Evolutionary conservation across 768 basidiomycete genomes (phyloP), one percentile per base, ranked within the genome.

Genomic region (Xerocomus spinulosus): DNA sequence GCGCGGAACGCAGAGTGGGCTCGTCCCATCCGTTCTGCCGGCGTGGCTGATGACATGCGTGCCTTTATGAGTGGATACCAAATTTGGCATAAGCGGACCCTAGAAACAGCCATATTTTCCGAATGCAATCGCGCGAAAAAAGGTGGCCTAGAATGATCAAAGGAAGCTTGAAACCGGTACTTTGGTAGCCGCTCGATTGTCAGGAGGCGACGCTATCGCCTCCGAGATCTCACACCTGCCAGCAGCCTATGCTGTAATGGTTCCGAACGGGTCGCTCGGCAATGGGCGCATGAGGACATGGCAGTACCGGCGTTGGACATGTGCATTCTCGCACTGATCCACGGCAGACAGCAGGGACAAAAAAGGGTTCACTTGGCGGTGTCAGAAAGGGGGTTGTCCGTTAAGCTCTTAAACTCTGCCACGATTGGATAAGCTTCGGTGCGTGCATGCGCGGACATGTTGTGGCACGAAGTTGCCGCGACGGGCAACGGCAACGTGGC

Each of bases 401-500:
- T 70, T 72, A 73, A 63, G 63, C 72, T 72, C 68, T 68, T 71
- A 63, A 65, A 65, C 69, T 70, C 50, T 48, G 48, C 56, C 63
- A 54, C 46, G 53, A 59, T 61, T 55, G 61, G 61, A 59, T 66
- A 71, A 67, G 69, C 71, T 66, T 67, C 61, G 66, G 66, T 49
- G 58, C 64, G 62, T 62, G 60, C 55, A 51, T 17, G 50, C 64
- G 56, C 57, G 59, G 59, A 55, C 49, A 57, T 54, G 56, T 54
- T 59, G 74, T 76, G 61, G 61, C 61, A 66, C 62, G 67, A 68
- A 67, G 70, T 72, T 66, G 61, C 70, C 69, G 58, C 48, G 72
- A 68, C 68, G 62, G 65, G 50, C 61, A 63, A 72, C 75, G 76
- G 74, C 70, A 71, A 76, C 69, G 73, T 68, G 62, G 69, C 71